Evolutionary conservation across 306 rosid species (phyloP).

Genomic region (Corylus americana): DNA sequence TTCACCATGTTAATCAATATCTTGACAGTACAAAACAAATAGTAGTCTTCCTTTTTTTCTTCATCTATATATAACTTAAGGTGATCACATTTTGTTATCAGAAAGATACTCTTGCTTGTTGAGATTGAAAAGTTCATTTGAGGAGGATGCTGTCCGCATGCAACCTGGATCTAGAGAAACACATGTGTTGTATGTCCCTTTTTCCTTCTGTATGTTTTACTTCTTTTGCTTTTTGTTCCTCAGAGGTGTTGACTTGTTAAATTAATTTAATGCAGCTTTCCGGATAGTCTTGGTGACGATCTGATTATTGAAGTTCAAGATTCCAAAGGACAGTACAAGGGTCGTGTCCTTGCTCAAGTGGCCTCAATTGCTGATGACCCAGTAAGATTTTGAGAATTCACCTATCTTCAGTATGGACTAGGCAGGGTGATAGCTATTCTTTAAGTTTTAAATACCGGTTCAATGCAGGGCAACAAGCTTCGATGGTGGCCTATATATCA

Average conservation of each 20-base stretch:
- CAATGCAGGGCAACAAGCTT: conserved; percentile 35
- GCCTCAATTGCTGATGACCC: conserved; percentile 35
- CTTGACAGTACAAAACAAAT: not conserved
- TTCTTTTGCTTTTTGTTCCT: not conserved
- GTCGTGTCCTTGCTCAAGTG: conserved; percentile 37
- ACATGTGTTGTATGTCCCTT: conserved; percentile 30
- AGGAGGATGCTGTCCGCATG: conserved; percentile 32
- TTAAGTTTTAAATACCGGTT: conserved; percentile 4
- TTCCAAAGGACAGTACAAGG: conserved; percentile 29
- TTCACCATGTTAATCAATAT: not conserved
- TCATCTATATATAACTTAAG: not conserved
- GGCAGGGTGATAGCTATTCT: not conserved
- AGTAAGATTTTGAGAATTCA: conserved; percentile 19
- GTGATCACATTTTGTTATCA: conserved; percentile 15
- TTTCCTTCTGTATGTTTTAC: not conserved
- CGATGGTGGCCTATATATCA: conserved; percentile 39
- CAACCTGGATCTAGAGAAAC: conserved; percentile 40
- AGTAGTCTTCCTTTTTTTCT: not conserved
- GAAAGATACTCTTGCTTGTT: conserved; percentile 36
- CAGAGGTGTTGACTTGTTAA: not conserved
- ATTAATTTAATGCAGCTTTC: conserved; percentile 28
- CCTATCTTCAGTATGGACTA: not conserved
- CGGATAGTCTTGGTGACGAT: conserved; percentile 32
- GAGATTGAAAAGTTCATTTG: conserved; percentile 40
- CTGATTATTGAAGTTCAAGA: conserved; percentile 36